Conservation (phyloP, 1,284 basidiomycete species). For the Fistulinella cinereoalba region DNA sequence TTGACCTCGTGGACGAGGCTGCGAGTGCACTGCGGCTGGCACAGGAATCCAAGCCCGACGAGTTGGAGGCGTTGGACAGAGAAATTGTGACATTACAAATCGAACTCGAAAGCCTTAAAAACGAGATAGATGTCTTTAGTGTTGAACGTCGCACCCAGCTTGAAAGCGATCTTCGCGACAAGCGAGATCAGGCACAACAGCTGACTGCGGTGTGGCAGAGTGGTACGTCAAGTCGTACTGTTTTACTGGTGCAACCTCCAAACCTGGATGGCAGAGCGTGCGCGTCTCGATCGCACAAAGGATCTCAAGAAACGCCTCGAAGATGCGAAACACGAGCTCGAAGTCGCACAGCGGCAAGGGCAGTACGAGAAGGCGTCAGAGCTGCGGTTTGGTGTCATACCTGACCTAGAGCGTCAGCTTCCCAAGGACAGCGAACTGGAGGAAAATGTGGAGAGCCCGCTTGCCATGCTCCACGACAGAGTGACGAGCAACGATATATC, state of each 20-base stretch:
- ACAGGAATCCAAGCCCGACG: constrained; percentile 88
- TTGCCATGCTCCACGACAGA: constrained; percentile 78
- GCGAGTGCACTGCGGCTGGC: constrained; percentile 85
- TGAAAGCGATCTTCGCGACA: constrained; percentile 58
- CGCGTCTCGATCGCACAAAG: constrained; percentile 75
- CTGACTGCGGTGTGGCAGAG: constrained; percentile 74
- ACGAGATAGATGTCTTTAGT: constrained; percentile 83
- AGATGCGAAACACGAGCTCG: constrained; percentile 80
- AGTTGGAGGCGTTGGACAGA: constrained; percentile 79
- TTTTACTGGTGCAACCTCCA: background rate
- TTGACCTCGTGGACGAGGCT: constrained; percentile 89
- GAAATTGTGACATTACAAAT: constrained; percentile 87
- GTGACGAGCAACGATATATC: constrained; percentile 90
- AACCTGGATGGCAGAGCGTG: constrained; percentile 59
- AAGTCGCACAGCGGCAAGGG: constrained; percentile 84
- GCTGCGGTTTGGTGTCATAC: constrained; percentile 82
- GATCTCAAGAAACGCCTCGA: constrained; percentile 79
- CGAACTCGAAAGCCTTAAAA: constrained; percentile 86
- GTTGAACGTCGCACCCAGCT: constrained; percentile 68
- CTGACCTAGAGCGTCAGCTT: constrained; percentile 73
- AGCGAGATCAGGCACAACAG: constrained; percentile 59
- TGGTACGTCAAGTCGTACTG: constrained; percentile 36
- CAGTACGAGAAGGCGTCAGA: constrained; percentile 81
- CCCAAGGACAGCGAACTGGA: constrained; percentile 54
- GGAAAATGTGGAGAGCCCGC: constrained; percentile 44